Evolutionary conservation across 169 alveolate genomes (phyloP).

Genomic region (Amoebophrya sp.): DNA sequence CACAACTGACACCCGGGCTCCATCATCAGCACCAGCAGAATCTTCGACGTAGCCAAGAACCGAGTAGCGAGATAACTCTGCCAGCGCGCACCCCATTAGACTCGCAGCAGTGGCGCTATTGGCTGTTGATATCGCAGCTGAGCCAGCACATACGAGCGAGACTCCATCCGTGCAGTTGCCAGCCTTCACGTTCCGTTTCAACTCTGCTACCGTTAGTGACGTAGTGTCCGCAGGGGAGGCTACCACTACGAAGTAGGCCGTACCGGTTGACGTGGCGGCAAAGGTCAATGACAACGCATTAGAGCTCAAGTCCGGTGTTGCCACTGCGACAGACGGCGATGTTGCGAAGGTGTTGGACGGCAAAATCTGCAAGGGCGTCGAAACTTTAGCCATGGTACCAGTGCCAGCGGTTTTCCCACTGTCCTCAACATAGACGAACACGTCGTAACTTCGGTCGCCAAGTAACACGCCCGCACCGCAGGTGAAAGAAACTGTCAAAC

Average conservation of each 20-base stretch:
- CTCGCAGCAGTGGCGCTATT: too few relatives aligned
- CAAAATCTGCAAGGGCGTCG: neutral
- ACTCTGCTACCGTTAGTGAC: neutral
- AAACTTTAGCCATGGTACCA: neutral
- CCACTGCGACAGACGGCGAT: neutral
- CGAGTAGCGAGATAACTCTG: too few relatives aligned
- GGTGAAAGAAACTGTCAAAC: neutral
- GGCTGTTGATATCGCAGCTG: too few relatives aligned
- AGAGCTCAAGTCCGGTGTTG: neutral
- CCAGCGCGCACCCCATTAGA: too few relatives aligned
- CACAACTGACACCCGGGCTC: neutral
- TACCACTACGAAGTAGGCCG: neutral
- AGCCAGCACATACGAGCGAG: too few relatives aligned
- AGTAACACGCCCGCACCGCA: neutral
- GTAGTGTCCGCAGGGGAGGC: too few relatives aligned
- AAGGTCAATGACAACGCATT: neutral
- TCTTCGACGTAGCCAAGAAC: constrained; percentile 32
- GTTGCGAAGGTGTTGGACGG: neutral
- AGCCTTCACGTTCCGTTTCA: neutral
- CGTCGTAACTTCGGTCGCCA: neutral
- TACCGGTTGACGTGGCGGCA: neutral
- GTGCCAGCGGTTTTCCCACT: neutral
- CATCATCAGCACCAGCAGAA: neutral
- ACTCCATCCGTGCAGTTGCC: too few relatives aligned
- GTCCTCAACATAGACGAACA: neutral